Percentiles rank a stretch among this genome's conserved stretches.
Evolutionary conservation across 2,329 filamentous ascomycete species (phyloP).

Genomic region (Endothia cerciana): DNA sequence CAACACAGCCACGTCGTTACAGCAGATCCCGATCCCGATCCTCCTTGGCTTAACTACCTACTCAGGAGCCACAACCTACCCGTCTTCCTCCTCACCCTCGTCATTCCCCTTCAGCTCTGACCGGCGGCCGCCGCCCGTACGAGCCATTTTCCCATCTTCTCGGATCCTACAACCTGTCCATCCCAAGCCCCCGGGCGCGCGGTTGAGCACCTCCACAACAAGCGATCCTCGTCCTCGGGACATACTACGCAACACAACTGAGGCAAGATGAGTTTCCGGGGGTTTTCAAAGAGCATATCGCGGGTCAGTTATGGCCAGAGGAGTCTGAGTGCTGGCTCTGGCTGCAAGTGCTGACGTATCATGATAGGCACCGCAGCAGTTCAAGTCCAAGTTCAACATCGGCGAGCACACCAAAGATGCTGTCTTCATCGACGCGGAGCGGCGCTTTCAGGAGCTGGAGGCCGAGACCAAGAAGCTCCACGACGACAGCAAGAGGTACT

Average conservation of each 20-base stretch:
- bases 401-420: conserved; percentile 95
- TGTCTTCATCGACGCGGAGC: conserved; percentile 92
- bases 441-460: conserved; percentile 92
- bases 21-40: not conserved
- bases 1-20: conserved; percentile 26
- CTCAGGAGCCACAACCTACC: conserved; percentile 3
- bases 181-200: not conserved
- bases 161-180: not conserved
- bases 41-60: not conserved
- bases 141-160: not conserved
- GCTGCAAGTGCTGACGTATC: conserved; percentile 33
- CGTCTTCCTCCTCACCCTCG: not conserved
- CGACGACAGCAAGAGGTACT: conserved; percentile 97
- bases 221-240: conserved; percentile 10
- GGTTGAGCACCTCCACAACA: not conserved
- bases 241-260: conserved; percentile 6
- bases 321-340: conserved; percentile 7
- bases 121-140: not conserved
- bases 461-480: conserved; percentile 95
- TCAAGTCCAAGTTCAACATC: conserved; percentile 92
- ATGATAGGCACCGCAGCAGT: conserved; percentile 78
- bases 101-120: not conserved
- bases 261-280: conserved; percentile 87
- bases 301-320: conserved; percentile 61
- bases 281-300: conserved; percentile 86